phyloP scores from a whole-genome alignment of 2,329 filamentous ascomycete species.

The Aspergillus quadricinctus region DNA sequence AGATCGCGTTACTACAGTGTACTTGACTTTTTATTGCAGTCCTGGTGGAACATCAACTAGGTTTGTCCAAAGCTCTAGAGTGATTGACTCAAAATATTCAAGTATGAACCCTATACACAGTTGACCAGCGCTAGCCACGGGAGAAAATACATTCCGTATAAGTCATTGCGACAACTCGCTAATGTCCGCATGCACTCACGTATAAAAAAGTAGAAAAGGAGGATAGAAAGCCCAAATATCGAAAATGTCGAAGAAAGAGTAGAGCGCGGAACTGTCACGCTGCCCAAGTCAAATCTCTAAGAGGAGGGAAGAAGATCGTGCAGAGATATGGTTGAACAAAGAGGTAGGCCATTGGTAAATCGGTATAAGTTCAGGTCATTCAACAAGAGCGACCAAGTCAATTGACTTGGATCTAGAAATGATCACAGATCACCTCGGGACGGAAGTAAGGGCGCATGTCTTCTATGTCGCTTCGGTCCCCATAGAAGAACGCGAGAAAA shows the following conservation, averaged over 20 bases:
- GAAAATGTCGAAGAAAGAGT: background rate
- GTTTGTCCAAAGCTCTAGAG: background rate
- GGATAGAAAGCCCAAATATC: background rate
- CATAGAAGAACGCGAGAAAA: background rate
- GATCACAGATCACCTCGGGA: background rate
- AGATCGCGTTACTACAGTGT: background rate
- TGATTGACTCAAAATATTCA: background rate
- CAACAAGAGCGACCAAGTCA: background rate
- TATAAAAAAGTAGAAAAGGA: background rate
- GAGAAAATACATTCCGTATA: background rate
- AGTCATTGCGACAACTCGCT: background rate
- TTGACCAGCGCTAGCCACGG: background rate
- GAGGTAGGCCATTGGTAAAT: background rate
- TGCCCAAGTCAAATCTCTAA: background rate
- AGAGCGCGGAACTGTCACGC: background rate
- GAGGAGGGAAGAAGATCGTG: background rate
- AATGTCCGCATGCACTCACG: background rate
- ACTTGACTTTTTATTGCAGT: background rate
- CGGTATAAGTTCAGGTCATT: background rate
- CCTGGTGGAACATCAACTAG: background rate
- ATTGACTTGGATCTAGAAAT: background rate
- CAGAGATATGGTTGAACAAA: background rate
- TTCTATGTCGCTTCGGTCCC: background rate
- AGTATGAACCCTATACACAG: background rate
- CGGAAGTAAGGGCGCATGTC: background rate